Conservation (phyloP, 805 yeast genomes). For the Clavispora santaluciae region DNA sequence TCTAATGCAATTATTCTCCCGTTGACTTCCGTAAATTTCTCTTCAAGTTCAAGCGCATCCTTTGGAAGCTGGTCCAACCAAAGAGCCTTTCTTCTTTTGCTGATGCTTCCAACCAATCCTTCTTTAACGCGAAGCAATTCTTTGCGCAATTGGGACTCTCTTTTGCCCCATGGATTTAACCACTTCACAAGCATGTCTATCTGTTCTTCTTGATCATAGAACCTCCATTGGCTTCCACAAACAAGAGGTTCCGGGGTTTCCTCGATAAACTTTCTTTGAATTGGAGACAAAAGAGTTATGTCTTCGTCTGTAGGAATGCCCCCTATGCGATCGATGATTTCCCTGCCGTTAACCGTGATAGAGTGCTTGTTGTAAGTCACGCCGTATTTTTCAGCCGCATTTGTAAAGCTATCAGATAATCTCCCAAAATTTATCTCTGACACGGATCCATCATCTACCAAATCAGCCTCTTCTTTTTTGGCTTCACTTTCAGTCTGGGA, state of each 20-base stretch:
- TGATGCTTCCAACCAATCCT: slow-evolving; percentile 49
- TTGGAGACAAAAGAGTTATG: slow-evolving; percentile 22
- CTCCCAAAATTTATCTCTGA: slow-evolving; percentile 21
- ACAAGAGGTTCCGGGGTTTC: slow-evolving; percentile 58
- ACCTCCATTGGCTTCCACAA: slow-evolving; percentile 61
- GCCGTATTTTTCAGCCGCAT: slow-evolving; percentile 24
- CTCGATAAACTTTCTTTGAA: slow-evolving; percentile 62
- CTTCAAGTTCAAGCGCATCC: slow-evolving; percentile 15
- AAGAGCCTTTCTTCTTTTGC: slow-evolving; percentile 53
- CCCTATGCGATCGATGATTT: slow-evolving; percentile 10
- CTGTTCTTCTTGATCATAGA: slow-evolving; percentile 56
- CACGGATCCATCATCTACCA: slow-evolving; percentile 8
- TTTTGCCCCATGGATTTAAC: slow-evolving; percentile 69
- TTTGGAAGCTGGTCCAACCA: slow-evolving; percentile 38
- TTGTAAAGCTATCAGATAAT: slow-evolving; percentile 17
- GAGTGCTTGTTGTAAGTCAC: slow-evolving; percentile 22
- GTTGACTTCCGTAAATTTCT: slow-evolving; percentile 8
- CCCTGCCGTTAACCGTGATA: slow-evolving; percentile 9
- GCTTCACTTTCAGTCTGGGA: slow-evolving; percentile 20
- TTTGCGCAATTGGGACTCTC: slow-evolving; percentile 64
- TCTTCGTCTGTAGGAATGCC: slow-evolving; percentile 11
- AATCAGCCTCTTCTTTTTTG: slow-evolving; percentile 5
- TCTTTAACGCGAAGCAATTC: slow-evolving; percentile 54
- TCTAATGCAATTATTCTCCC: slow-evolving; percentile 4
- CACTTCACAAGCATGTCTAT: slow-evolving; percentile 53